Percentiles rank a stretch among this genome's conserved stretches.
Evolutionary conservation across 208 protist species (phyloP).

Genomic region (Naegleria gruberi): DNA sequence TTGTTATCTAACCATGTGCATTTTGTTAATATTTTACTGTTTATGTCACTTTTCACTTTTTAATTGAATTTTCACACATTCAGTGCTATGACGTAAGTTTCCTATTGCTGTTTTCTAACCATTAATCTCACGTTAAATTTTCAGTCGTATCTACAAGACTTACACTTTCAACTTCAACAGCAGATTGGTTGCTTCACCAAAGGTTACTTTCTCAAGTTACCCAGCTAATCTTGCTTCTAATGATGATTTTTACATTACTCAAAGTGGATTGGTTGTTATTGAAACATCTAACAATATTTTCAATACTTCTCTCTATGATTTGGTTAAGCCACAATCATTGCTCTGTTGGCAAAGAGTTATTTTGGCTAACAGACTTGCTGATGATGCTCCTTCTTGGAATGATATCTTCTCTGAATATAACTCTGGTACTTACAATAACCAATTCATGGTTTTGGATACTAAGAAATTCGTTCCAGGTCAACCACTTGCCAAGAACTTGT

Average conservation of each 20-base stretch:
- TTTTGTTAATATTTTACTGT: too few relatives aligned
- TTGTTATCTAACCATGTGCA: too few relatives aligned
- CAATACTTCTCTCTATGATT: slow-evolving; percentile 43
- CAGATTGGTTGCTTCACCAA: background rate
- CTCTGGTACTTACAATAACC: slow-evolving; percentile 81
- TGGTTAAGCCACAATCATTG: slow-evolving; percentile 44
- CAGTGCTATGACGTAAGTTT: too few relatives aligned
- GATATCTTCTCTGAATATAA: slow-evolving; percentile 59
- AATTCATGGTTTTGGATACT: slow-evolving; percentile 73
- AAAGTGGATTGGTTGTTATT: slow-evolving; percentile 51
- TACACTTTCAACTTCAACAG: background rate
- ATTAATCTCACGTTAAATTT: too few relatives aligned
- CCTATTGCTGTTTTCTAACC: too few relatives aligned
- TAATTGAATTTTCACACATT: too few relatives aligned
- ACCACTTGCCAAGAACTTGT: background rate
- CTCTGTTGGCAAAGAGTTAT: slow-evolving; percentile 56
- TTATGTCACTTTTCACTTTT: too few relatives aligned
- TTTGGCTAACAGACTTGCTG: slow-evolving; percentile 56
- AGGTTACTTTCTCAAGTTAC: slow-evolving; percentile 59
- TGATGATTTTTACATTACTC: slow-evolving; percentile 79
- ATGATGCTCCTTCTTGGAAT: slow-evolving; percentile 49
- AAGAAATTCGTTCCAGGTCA: slow-evolving; percentile 42
- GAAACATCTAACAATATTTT: slow-evolving; percentile 57
- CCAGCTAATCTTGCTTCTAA: slow-evolving; percentile 57
- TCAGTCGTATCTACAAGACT: background rate